phyloP scores from a whole-genome alignment of 2,329 filamentous ascomycete genomes.

The Aspergillus ochraceoroseus region DNA sequence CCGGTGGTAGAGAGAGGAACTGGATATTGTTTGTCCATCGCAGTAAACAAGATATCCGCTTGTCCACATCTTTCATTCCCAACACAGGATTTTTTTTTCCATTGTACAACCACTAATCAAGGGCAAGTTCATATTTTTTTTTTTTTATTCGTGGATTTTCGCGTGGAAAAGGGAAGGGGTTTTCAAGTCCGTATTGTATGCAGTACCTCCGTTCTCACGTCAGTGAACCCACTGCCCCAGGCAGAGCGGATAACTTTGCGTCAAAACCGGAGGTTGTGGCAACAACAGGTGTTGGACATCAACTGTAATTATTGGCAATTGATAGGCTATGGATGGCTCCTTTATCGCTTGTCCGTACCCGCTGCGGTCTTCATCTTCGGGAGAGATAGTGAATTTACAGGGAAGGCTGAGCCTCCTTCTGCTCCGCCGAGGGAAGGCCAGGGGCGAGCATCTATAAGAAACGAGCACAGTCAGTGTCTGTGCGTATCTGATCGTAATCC shows the following conservation, averaged over 20 bases:
- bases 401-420: conserved; percentile 32
- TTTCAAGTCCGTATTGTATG: too few relatives aligned
- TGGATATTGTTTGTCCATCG: too few relatives aligned
- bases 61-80: too few relatives aligned
- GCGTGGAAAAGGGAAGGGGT: background rate
- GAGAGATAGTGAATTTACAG: conserved; percentile 33
- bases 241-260: conserved; percentile 8
- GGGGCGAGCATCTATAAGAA: conserved; percentile 41
- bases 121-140: conserved; percentile 1
- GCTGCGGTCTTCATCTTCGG: conserved; percentile 22
- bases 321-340: conserved; percentile 7
- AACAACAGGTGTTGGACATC: conserved; percentile 12
- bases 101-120: background rate
- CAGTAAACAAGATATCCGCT: too few relatives aligned
- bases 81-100: background rate
- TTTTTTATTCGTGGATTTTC: conserved; percentile 4
- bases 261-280: conserved; percentile 5
- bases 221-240: conserved; percentile 8
- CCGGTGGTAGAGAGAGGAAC: conserved; percentile 1
- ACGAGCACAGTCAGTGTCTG: conserved; percentile 16
- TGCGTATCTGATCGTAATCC: background rate
- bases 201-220: background rate
- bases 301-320: conserved; percentile 8
- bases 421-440: conserved; percentile 28
- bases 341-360: conserved; percentile 15